Base-by-base conservation (phyloP, 2,329 filamentous ascomycete genomes). In the Colletotrichum kahawae region DNA sequence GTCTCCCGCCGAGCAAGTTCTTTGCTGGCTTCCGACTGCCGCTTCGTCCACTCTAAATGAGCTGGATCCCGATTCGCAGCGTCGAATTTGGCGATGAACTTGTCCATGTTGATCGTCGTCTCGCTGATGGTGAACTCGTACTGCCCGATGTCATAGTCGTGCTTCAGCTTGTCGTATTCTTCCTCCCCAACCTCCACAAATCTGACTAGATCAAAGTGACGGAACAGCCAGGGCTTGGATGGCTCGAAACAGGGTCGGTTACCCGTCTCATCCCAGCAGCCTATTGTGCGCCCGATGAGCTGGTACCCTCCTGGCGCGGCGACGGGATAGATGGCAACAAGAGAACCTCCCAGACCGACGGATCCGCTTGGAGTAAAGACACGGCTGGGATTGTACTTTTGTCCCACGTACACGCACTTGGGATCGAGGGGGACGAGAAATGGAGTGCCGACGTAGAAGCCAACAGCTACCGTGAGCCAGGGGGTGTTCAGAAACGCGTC, bases 11-110 rank as follows among this genome's bases (percentile, higher is more conserved):
- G 43, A 21, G n/a, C 3, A 2, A 51, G 43, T 6, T 51, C 6
- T 21, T 51, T 13, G n/a, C 43, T 13, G 2, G 43, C 43, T 21
- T 51, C 43, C 13, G 43, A 1, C 43, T 51, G 43, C n/a, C n/a
- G 43, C 43, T 13, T 51, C 3, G 4, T 21, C 43, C 43, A 51
- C 43, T 51, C 43, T n/a, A 51, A 51, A 21, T 51, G 43, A 21
- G n/a, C n/a, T 13, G 43, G n/a, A 21, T 51, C n/a, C 10, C 4
- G 43, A 21, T 51, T 21, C 1, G 43, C 43, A 51, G 43, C n/a
- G 43, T 90, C 9, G 89, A 89, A 57, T 87, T 85, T 51, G 88
- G 81, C 0, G 85, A 85, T 0, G 85, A 82, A 60, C 85, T 83
- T 31, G 89, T 81, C 3, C 81, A 78, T 4, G 79, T 83, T 78